phyloP scores from a whole-genome alignment of 768 basidiomycete species.

The Mycena metata region DNA sequence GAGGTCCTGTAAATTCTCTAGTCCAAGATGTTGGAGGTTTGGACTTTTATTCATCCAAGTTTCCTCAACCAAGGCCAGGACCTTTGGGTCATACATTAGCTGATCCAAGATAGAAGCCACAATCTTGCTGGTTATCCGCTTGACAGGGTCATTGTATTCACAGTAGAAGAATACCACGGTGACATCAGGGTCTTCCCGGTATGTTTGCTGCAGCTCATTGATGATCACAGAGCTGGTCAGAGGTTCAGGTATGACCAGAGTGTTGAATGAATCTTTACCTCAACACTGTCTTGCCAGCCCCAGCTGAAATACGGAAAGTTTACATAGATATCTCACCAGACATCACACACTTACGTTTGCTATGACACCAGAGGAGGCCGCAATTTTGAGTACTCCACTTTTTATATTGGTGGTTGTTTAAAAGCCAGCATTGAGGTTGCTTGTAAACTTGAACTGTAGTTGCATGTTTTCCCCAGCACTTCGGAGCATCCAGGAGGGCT shows the following conservation, averaged over 20 bases:
- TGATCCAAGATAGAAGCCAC: slow-evolving; percentile 32
- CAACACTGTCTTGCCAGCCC: slow-evolving; percentile 29
- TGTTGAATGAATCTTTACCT: neutral
- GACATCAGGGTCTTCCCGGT: slow-evolving; percentile 12
- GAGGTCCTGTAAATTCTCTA: slow-evolving; percentile 20
- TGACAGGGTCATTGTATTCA: slow-evolving; percentile 26
- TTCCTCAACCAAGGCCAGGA: slow-evolving; percentile 24
- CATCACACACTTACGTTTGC: slow-evolving; percentile 22
- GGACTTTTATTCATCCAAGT: slow-evolving; percentile 29
- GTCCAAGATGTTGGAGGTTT: slow-evolving; percentile 28
- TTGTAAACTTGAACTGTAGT: slow-evolving; percentile 13
- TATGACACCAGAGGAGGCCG: slow-evolving; percentile 31
- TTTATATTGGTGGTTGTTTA: neutral
- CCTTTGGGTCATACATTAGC: slow-evolving; percentile 23
- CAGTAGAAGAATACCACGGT: slow-evolving; percentile 31
- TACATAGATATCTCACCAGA: too few relatives aligned
- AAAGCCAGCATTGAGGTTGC: slow-evolving; percentile 29
- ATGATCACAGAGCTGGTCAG: slow-evolving; percentile 30
- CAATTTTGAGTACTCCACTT: neutral
- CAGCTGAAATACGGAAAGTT: slow-evolving; percentile 7
- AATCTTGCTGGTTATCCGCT: slow-evolving; percentile 19
- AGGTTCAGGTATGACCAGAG: neutral
- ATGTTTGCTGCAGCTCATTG: slow-evolving; percentile 4
- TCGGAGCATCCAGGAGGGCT: slow-evolving; percentile 28
- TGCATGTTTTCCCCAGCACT: slow-evolving; percentile 35